Evolutionary conservation across 176 grass and related monocot genomes (phyloP).

Genomic region (Secale cereale): DNA sequence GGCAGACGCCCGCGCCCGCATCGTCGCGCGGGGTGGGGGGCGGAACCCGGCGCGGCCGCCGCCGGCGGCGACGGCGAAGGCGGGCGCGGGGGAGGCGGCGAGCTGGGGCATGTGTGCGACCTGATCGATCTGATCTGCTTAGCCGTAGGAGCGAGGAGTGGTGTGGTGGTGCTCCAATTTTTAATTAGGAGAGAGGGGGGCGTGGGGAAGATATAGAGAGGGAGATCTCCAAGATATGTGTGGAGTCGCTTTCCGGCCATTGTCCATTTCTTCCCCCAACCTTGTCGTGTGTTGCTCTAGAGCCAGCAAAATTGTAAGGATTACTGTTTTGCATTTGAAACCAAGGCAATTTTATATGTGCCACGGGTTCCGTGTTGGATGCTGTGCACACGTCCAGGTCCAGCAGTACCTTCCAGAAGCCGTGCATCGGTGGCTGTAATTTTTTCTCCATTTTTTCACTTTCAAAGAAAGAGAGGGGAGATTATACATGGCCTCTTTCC

Average conservation of each 20-base stretch:
- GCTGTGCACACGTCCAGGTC: not conserved
- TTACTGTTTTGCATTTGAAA: not conserved
- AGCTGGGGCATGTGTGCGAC: conserved; percentile 16
- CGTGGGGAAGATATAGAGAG: not conserved
- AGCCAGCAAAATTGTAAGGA: not conserved
- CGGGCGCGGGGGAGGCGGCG: not conserved
- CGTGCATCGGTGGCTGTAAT: not conserved
- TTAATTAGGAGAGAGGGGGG: not conserved
- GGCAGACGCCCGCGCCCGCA: not conserved
- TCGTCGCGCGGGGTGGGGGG: not conserved
- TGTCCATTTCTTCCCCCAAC: too few species aligned
- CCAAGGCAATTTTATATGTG: not conserved
- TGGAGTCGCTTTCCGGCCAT: not conserved
- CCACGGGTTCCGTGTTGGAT: not conserved
- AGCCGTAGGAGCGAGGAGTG: not conserved
- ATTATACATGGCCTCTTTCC: too few species aligned
- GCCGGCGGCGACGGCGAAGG: not conserved
- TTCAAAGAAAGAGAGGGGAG: too few species aligned
- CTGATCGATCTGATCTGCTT: not conserved
- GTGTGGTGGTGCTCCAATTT: not conserved
- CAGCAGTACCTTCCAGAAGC: too few species aligned
- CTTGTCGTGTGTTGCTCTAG: not conserved
- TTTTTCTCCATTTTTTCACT: too few species aligned
- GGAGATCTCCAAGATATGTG: not conserved
- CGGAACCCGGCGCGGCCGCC: conserved; percentile 9